Base-by-base conservation (phyloP, 2,329 filamentous ascomycete species). In the Neopestalotiopsis clavispora region DNA sequence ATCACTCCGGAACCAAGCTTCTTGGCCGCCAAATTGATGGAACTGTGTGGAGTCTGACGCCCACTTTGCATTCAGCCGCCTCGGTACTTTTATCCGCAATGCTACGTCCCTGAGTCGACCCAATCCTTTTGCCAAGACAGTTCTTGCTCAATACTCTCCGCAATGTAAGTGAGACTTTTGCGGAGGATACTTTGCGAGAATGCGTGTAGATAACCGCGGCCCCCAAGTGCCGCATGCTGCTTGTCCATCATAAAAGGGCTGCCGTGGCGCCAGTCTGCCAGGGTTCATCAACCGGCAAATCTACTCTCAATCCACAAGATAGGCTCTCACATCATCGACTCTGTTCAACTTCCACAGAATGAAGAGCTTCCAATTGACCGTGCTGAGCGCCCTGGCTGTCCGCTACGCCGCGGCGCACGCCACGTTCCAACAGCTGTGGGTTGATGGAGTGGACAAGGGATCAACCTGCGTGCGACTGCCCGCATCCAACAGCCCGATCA, bases 361-460 rank as follows among this genome's bases (percentile, higher is more conserved):
- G 82, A 83, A 79, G 76, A 78, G 77, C 4, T 74, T 74, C 32
- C 56, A 80, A 42, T 64, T 78, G 38, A 71, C 78, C 32, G 72
- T 75, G 14, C 67, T 79, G 10, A 74, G 76, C 20, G 79, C 77
- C 20, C 68, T 83, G 30, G 77, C 79, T 56, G 80, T 78, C 7
- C 74, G 75, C 13, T 71, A 79, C 20, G 83, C 80, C 10, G 74
- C 81, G 58, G 81, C 80, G 56, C 86, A 89, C 69, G 84, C 86
- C 62, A 84, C 81, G 52, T 87, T 86, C 78, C 86, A 88, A 71
- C 77, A 85, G 45, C 78, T 86, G 45, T 86, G 84, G 83, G 79
- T 85, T 23, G 79, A 85, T 67, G 84, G 82, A 5, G 78, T 81
- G 14, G 84, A 82, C 68, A 72, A 73, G 73, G 75, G 76, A 74